Base-by-base conservation (phyloP, 805 yeast genomes). In the Cyberlindnera petersonii region DNA sequence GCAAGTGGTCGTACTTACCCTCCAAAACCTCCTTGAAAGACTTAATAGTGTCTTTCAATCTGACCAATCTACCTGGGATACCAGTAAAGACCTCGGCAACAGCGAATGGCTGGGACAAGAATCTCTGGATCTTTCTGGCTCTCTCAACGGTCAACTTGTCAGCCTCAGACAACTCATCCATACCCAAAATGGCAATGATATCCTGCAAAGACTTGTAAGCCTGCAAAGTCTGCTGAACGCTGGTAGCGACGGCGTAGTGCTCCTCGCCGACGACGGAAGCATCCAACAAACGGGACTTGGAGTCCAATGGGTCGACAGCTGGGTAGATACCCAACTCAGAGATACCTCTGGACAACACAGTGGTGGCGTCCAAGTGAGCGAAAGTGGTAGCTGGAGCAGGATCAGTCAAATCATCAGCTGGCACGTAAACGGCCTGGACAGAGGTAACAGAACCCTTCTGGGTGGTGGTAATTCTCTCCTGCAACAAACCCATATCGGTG, bases 341-440 rank as follows among this genome's bases (percentile, higher is more conserved):
- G 68, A 93, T 93, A 81, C 96, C 89, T 82, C 98, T 88, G 61
- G 98, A 89, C 80, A 93, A 86, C 72, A 93, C 98, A 65, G 98
- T 91, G 69, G 98, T 91, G 68, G 98, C 98, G 71, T 91, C 98
- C 82, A 91, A 89, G 73, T 91, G 98, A 65, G 98, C 98, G 71
- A 91, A 91, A 61, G 98, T 91, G 68, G 98, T 91, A 61, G 98
- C 98, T 67, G 97, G 98, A 65, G 98, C 98, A 72, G 98, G 98
- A 79, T 91, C 98, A 54, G 98, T 91, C 82, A 91, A 87, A 78
- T 91, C 98, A 86, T 91, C 98, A 56, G 98, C 98, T 71, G 98
- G 98, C 70, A 91, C 98, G 74, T 93, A 93, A 59, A 93, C 98
- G 66, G 98, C 98, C 79, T 93, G 98, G 74, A 93, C 98, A 49